Percentiles rank a stretch among this genome's conserved stretches.
Conservation (phyloP, 495 filamentous ascomycete species). For the Neurospora sp. region DNA sequence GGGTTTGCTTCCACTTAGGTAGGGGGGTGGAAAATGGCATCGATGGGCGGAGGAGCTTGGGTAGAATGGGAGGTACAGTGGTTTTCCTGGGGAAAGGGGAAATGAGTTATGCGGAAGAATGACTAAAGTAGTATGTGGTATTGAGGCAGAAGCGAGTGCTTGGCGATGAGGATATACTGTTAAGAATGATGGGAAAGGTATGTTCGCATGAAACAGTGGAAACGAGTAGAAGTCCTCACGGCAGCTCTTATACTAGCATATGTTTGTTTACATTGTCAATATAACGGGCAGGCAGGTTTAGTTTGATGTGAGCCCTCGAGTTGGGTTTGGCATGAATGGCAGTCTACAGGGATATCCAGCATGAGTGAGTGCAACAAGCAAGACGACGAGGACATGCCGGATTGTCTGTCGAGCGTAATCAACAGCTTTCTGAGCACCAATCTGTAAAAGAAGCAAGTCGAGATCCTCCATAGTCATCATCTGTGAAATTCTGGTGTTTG, state of each 20-base stretch:
- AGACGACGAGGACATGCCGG: neutral
- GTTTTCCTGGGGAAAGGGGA: neutral
- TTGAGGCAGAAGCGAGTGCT: neutral
- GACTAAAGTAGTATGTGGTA: neutral
- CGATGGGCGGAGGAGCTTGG: too few relatives aligned
- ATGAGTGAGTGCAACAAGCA: neutral
- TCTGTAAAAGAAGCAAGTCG: too few relatives aligned
- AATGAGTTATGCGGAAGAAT: neutral
- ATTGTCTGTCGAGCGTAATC: neutral
- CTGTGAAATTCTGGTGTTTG: neutral
- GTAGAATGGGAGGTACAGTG: neutral
- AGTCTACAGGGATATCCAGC: neutral
- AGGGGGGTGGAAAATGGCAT: neutral
- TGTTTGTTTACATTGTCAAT: neutral
- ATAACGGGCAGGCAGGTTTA: neutral
- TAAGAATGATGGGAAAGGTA: neutral
- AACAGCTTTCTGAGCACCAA: too few relatives aligned
- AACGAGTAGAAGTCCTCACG: too few relatives aligned
- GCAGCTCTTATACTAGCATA: neutral
- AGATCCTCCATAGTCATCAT: too few relatives aligned
- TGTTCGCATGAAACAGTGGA: neutral
- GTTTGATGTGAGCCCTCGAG: neutral
- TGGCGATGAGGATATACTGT: neutral
- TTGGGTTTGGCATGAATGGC: neutral
- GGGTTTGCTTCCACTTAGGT: slow-evolving; percentile 26